These are phyloP conservation scores for Cladosporium sp. DNA, from an alignment of 2,329 filamentous ascomycete species.

Conservation along the genomic window DNA sequence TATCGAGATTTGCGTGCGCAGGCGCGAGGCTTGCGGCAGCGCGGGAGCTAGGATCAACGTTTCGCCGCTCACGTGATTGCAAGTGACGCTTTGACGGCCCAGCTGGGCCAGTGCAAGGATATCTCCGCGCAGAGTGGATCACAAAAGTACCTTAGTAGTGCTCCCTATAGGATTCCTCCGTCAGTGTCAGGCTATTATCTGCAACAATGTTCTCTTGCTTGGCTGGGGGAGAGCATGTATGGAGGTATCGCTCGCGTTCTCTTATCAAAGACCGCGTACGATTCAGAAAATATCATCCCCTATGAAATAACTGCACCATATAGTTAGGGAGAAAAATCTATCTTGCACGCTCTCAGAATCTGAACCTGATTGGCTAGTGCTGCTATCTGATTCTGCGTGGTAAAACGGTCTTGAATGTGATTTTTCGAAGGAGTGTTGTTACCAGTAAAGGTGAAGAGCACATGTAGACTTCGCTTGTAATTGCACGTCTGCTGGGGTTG, in stretches of 20 bases:
- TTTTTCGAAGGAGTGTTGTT: background rate
- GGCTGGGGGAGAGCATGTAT: too few relatives aligned
- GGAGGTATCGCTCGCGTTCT: background rate
- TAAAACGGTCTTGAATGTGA: background rate
- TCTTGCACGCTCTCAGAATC: background rate
- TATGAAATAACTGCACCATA: background rate
- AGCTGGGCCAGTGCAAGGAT: background rate
- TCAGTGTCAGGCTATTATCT: too few relatives aligned
- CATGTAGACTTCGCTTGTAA: background rate
- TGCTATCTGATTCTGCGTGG: background rate
- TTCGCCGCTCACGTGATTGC: slow-evolving; percentile 9
- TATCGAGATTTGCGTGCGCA: slow-evolving; percentile 11
- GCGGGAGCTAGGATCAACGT: slow-evolving; percentile 10
- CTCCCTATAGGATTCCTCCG: too few relatives aligned
- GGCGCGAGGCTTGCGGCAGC: background rate
- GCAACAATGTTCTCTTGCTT: too few relatives aligned
- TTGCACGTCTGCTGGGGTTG: background rate
- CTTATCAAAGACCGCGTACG: background rate
- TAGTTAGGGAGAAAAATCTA: background rate
- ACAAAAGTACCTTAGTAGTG: background rate
- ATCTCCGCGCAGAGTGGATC: background rate
- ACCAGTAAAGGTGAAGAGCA: background rate
- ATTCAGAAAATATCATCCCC: background rate
- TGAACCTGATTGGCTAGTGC: slow-evolving; percentile 5
- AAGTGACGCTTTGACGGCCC: background rate